These are phyloP conservation scores for Tolypocladium guangdongense DNA, from an alignment of 2,329 filamentous ascomycete species.

Conservation along the genomic window DNA sequence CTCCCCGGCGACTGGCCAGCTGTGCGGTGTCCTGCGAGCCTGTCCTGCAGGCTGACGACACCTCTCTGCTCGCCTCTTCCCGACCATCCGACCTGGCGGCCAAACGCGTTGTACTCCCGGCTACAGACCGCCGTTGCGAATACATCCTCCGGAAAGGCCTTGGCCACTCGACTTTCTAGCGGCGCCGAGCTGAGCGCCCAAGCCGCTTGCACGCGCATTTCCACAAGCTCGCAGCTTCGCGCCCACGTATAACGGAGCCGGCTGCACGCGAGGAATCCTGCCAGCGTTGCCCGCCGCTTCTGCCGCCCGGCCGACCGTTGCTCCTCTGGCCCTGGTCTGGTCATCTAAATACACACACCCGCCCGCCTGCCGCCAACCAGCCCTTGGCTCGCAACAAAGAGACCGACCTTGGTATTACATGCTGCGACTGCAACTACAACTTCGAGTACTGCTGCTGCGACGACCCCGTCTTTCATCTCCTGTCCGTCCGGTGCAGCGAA, in stretches of 20 bases:
- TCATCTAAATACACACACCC: neutral
- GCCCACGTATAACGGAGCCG: neutral
- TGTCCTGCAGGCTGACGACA: conserved; percentile 15
- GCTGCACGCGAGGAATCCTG: neutral
- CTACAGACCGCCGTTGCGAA: neutral
- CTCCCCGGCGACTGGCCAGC: neutral
- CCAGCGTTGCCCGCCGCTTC: conserved; percentile 7
- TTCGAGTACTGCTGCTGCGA: neutral
- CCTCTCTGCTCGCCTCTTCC: conserved; percentile 5
- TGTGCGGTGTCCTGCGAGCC: neutral
- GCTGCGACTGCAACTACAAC: neutral
- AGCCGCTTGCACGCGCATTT: conserved; percentile 14
- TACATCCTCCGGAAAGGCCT: neutral
- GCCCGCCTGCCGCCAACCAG: neutral
- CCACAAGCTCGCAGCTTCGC: neutral
- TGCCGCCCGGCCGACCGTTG: conserved; percentile 8
- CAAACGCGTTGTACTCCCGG: neutral
- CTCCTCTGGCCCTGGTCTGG: neutral
- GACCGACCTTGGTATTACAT: neutral
- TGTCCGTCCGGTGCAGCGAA: neutral
- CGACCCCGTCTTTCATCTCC: neutral
- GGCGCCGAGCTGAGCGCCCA: conserved; percentile 20
- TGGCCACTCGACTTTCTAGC: conserved; percentile 4
- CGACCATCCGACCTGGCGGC: conserved; percentile 7
- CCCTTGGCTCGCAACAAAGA: neutral